phyloP scores from a whole-genome alignment of 345 rosid species.

The Gossypium ekmanianum region DNA sequence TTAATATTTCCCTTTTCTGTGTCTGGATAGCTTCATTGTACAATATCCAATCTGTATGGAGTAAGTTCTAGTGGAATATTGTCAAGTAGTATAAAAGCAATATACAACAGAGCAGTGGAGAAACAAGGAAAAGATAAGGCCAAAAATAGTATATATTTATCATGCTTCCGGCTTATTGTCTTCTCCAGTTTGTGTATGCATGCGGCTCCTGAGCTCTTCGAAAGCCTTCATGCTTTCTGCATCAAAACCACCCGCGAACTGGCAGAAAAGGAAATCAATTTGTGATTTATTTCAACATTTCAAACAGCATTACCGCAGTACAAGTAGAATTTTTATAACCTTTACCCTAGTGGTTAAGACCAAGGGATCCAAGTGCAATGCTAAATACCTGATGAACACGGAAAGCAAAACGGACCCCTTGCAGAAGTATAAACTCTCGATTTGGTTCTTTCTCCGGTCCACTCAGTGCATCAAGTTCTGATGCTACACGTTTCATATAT shows the following conservation, averaged over 20 bases:
- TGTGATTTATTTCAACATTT: not conserved
- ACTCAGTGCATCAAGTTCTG: constrained; percentile 71
- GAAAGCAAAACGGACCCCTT: constrained; percentile 93
- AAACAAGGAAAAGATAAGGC: not conserved
- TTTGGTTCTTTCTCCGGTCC: constrained; percentile 88
- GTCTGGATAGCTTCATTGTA: constrained; percentile 9
- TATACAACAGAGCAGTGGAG: constrained; percentile 27
- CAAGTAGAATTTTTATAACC: not conserved
- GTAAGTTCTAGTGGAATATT: not conserved
- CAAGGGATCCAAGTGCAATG: not conserved
- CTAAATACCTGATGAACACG: constrained; percentile 87
- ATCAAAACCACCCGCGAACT: constrained; percentile 99
- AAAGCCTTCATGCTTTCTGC: constrained; percentile 99
- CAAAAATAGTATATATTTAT: not conserved
- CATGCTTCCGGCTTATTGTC: constrained; percentile 38
- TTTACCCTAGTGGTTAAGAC: not conserved
- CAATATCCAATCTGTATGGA: constrained; percentile 14
- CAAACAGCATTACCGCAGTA: not conserved
- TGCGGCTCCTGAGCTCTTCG: constrained; percentile 81
- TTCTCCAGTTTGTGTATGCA: constrained; percentile 46
- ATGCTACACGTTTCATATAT: constrained; percentile 91
- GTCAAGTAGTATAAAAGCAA: not conserved
- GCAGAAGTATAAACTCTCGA: constrained; percentile 88
- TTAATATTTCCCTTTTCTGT: not conserved
- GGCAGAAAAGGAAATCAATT: constrained; percentile 18